Evolutionary conservation across 139 green algal genomes (phyloP).

Genomic region (Ettlia oleoabundans): DNA sequence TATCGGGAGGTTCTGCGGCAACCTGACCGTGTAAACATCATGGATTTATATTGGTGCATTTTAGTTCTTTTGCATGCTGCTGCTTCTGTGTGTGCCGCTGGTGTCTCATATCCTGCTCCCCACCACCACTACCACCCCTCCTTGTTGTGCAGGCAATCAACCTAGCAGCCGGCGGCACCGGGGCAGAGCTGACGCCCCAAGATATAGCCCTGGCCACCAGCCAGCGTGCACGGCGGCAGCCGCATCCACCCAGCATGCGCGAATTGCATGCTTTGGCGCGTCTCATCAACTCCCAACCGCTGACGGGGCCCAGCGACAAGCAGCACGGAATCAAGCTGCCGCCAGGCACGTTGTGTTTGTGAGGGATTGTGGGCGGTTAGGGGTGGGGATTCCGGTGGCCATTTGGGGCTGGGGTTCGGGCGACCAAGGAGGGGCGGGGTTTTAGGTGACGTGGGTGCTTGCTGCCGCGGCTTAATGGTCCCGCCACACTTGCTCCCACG

Average conservation of each 20-base stretch:
- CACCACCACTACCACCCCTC: too few species aligned
- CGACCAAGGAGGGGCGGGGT: too few species aligned
- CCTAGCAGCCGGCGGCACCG: slow-evolving; percentile 12
- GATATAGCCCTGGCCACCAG: slow-evolving; percentile 11
- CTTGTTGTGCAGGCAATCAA: slow-evolving; percentile 27
- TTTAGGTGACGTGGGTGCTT: too few species aligned
- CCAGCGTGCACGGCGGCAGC: not conserved
- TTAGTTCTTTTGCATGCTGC: not conserved
- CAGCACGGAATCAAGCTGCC: slow-evolving; percentile 37
- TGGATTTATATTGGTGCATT: not conserved
- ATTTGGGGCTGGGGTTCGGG: too few species aligned
- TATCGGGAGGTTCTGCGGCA: too few species aligned
- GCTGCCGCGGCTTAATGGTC: too few species aligned
- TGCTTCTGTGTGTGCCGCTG: not conserved
- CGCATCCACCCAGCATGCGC: not conserved
- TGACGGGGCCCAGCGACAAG: slow-evolving; percentile 2
- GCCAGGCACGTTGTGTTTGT: not conserved
- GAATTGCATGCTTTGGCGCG: slow-evolving; percentile 11
- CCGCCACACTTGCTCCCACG: too few species aligned
- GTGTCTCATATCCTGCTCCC: not conserved
- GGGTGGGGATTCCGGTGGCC: too few species aligned
- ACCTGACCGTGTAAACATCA: too few species aligned
- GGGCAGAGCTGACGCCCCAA: slow-evolving; percentile 4
- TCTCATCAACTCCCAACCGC: slow-evolving; percentile 6
- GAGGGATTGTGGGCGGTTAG: too few species aligned